phyloP scores from a whole-genome alignment of 805 yeast species.

The Metschnikowia bowlesiae region DNA sequence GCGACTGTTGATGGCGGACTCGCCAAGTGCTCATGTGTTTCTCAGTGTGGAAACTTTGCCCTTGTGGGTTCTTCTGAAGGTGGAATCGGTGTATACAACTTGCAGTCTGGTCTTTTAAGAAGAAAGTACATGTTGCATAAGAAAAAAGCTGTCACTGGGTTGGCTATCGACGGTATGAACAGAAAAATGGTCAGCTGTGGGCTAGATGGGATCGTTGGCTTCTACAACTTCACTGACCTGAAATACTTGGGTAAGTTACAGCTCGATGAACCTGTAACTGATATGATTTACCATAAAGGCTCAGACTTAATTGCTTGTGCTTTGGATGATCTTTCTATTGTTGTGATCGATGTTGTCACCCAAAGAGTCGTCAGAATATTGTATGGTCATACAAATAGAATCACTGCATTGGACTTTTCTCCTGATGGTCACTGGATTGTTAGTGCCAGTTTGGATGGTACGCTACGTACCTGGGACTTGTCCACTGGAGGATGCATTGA shows the following conservation, averaged over 20 bases:
- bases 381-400: constrained; percentile 84
- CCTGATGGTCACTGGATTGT: constrained; percentile 96
- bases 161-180: constrained; percentile 88
- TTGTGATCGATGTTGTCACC: constrained; percentile 77
- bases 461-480: constrained; percentile 93
- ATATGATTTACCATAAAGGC: constrained; percentile 69
- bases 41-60: constrained; percentile 94
- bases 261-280: constrained; percentile 73
- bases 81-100: constrained; percentile 76
- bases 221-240: constrained; percentile 76
- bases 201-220: constrained; percentile 83
- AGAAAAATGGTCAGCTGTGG: constrained; percentile 82
- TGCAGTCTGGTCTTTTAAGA: constrained; percentile 86
- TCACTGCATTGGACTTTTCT: constrained; percentile 83
- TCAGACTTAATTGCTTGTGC: constrained; percentile 84
- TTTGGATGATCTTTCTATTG: constrained; percentile 80
- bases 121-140: constrained; percentile 67
- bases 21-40: constrained; percentile 71
- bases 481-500: constrained; percentile 97
- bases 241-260: constrained; percentile 61
- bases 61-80: constrained; percentile 87
- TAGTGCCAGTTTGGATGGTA: constrained; percentile 75
- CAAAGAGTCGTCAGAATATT: constrained; percentile 80
- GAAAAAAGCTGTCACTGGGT: constrained; percentile 73
- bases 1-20: constrained; percentile 72